Conservation (phyloP, 345 rosid genomes). For the Lagerstroemia speciosa region DNA sequence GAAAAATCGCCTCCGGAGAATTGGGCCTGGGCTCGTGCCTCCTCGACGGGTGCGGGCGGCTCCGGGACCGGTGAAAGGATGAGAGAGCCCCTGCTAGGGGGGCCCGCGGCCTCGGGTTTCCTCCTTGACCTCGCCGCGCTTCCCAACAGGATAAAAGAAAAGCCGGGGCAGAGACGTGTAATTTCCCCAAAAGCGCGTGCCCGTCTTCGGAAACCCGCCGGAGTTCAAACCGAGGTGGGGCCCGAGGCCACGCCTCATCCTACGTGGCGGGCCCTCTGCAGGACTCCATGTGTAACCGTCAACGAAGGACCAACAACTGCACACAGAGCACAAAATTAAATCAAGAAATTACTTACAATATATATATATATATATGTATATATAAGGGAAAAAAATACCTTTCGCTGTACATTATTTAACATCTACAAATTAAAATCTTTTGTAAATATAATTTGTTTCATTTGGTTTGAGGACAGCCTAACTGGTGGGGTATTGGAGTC, state of each 20-base stretch:
- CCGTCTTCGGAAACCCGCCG: background rate
- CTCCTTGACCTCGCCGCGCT: background rate
- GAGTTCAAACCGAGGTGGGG: background rate
- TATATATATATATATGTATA: too few relatives aligned
- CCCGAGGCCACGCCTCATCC: slow-evolving; percentile 14
- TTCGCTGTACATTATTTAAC: too few relatives aligned
- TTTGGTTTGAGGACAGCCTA: too few relatives aligned
- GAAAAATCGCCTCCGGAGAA: slow-evolving; percentile 2
- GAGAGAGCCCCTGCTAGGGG: slow-evolving; percentile 13
- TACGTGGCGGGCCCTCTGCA: slow-evolving; percentile 15
- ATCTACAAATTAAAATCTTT: too few relatives aligned
- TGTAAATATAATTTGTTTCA: too few relatives aligned
- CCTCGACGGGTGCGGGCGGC: slow-evolving; percentile 3
- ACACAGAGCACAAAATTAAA: too few relatives aligned
- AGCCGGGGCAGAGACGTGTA: slow-evolving; percentile 1
- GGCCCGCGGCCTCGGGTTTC: background rate
- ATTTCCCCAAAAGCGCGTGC: background rate
- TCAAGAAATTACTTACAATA: too few relatives aligned
- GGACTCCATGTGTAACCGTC: slow-evolving; percentile 40
- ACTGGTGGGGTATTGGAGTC: too few relatives aligned
- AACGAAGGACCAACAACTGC: slow-evolving; percentile 18
- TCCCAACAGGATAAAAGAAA: background rate
- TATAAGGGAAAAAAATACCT: too few relatives aligned
- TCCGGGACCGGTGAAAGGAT: slow-evolving; percentile 19
- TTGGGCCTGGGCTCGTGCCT: slow-evolving; percentile 4